phyloP scores from a whole-genome alignment of 192 early-diverging fungal genomes.

The Dimargaris xerosporica region DNA sequence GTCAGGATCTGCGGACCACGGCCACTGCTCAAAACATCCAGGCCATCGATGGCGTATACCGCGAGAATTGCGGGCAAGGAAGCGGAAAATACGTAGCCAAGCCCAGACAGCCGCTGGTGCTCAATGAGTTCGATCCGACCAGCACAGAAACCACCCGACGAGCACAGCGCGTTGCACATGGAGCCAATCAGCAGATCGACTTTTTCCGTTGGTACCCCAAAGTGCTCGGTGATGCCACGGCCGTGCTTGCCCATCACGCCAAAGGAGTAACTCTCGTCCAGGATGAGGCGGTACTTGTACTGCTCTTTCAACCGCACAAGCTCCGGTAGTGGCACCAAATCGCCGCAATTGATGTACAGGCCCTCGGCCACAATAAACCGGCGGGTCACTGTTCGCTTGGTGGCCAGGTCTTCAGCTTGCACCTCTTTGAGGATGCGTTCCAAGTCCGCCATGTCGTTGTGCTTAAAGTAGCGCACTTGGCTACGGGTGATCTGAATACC shows the following conservation, averaged over 20 bases:
- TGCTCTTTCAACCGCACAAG: constrained; percentile 81
- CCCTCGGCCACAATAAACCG: constrained; percentile 92
- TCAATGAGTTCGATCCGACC: constrained; percentile 74
- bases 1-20: constrained; percentile 18
- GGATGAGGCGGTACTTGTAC: constrained; percentile 91
- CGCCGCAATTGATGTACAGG: constrained; percentile 72
- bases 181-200: constrained; percentile 85
- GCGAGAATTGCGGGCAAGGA: constrained; percentile 87
- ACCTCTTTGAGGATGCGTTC: constrained; percentile 72
- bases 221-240: constrained; percentile 78
- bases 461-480: constrained; percentile 80
- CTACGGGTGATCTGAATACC: constrained; percentile 82
- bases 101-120: constrained; percentile 81
- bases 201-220: constrained; percentile 47
- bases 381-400: constrained; percentile 65
- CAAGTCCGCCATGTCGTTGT: constrained; percentile 93
- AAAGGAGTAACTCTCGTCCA: constrained; percentile 86
- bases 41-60: constrained; percentile 70
- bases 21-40: constrained; percentile 28
- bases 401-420: constrained; percentile 48
- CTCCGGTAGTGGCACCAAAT: constrained; percentile 66
- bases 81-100: constrained; percentile 85
- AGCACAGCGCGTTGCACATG: constrained; percentile 58
- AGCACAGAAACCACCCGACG: constrained; percentile 87
- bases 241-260: constrained; percentile 76